phyloP scores from a whole-genome alignment of 2,329 filamentous ascomycete species.

The Xylariaceae sp. region DNA sequence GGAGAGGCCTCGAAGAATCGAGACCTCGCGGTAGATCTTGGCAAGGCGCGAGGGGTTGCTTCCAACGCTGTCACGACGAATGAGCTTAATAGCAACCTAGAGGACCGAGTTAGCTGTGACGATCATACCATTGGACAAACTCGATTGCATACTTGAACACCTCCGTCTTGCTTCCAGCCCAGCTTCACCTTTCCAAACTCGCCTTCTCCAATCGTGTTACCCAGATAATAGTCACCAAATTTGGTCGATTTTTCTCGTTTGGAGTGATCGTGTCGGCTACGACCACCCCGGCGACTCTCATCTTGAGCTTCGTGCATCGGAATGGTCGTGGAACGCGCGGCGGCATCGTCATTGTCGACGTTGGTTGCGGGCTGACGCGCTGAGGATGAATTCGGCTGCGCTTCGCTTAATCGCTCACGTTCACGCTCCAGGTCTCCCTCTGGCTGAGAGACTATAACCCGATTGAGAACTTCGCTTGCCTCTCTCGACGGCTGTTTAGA shows the following conservation, averaged over 20 bases:
- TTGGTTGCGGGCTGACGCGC: conserved; percentile 23
- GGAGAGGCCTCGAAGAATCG: conserved; percentile 79
- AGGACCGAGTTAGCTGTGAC: conserved; percentile 10
- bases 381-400: conserved; percentile 38
- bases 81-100: conserved; percentile 90
- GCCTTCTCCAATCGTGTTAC: conserved; percentile 93
- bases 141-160: conserved; percentile 60
- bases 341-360: conserved; percentile 39
- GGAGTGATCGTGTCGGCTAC: conserved; percentile 59
- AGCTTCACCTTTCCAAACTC: conserved; percentile 99
- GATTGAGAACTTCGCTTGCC: conserved; percentile 73
- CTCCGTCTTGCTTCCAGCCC: conserved; percentile 95
- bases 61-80: conserved; percentile 85
- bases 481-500: conserved; percentile 64
- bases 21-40: conserved; percentile 96
- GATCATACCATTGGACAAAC: not conserved
- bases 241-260: conserved; percentile 71
- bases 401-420: conserved; percentile 63
- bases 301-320: conserved; percentile 39
- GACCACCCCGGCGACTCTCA: conserved; percentile 45
- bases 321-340: conserved; percentile 41
- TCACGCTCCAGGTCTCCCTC: conserved; percentile 70
- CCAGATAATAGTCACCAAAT: conserved; percentile 93
- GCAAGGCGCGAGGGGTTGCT: conserved; percentile 83
- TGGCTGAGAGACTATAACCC: conserved; percentile 72